Percentiles rank a stretch among this genome's conserved stretches.
phyloP scores from a whole-genome alignment of 345 rosid genomes.

The Draba incana region DNA sequence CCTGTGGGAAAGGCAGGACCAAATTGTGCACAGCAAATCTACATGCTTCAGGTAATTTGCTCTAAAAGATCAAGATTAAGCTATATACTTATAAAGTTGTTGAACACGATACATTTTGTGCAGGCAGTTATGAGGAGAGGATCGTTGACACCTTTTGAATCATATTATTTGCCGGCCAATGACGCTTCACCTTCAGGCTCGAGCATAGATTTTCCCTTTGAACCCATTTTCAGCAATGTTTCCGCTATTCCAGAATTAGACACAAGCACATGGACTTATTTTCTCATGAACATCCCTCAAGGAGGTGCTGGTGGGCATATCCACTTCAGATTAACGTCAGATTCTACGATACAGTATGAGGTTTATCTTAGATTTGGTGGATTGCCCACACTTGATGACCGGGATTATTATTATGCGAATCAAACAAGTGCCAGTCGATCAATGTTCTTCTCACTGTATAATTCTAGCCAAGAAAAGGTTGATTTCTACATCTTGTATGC shows the following conservation, averaged over 20 bases:
- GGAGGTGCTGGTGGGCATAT: slow-evolving; percentile 96
- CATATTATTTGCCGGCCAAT: slow-evolving; percentile 71
- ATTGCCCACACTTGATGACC: slow-evolving; percentile 62
- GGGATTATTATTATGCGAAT: slow-evolving; percentile 87
- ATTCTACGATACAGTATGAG: slow-evolving; percentile 58
- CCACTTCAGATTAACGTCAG: slow-evolving; percentile 66
- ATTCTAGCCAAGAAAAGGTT: slow-evolving; percentile 71
- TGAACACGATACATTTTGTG: slow-evolving; percentile 32
- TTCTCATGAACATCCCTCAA: slow-evolving; percentile 68
- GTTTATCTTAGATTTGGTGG: slow-evolving; percentile 81
- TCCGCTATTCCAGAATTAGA: slow-evolving; percentile 51
- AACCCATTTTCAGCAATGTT: slow-evolving; percentile 71
- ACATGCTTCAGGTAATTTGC: slow-evolving; percentile 66
- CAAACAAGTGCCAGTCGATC: slow-evolving; percentile 62
- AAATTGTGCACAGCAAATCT: slow-evolving; percentile 64
- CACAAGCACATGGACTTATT: slow-evolving; percentile 72
- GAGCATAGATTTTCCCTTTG: slow-evolving; percentile 62
- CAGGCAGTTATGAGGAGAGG: slow-evolving; percentile 83
- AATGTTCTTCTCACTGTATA: slow-evolving; percentile 62
- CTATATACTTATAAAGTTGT: slow-evolving; percentile 7
- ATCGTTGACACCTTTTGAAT: slow-evolving; percentile 63
- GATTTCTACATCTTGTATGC: slow-evolving; percentile 86
- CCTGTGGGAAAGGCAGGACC: slow-evolving; percentile 83
- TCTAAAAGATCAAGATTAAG: slow-evolving; percentile 20
- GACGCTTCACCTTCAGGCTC: slow-evolving; percentile 56